Percentiles rank a stretch among this genome's conserved stretches.
These are phyloP conservation scores for Styphnolobium japonicum DNA, from an alignment of 306 rosid genomes.

Conservation along the genomic window DNA sequence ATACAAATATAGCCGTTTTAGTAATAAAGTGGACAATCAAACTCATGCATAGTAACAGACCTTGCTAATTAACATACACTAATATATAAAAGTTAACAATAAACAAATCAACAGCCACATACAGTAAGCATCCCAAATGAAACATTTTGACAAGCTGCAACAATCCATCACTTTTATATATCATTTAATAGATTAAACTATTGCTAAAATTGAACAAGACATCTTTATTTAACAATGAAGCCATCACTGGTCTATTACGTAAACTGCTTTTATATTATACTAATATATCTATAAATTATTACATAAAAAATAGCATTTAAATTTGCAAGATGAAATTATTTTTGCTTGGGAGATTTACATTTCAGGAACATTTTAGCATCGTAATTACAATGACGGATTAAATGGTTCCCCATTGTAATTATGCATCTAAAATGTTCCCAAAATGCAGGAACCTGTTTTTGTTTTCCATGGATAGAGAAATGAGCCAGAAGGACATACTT, in stretches of 20 bases:
- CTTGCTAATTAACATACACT: neutral
- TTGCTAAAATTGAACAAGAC: slow-evolving; percentile 9
- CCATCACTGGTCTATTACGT: neutral
- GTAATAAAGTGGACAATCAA: neutral
- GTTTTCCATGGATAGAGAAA: slow-evolving; percentile 2
- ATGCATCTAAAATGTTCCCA: slow-evolving; percentile 13
- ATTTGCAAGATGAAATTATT: neutral
- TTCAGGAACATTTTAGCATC: neutral
- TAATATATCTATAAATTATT: neutral
- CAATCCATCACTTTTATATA: neutral
- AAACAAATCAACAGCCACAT: neutral
- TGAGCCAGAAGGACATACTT: slow-evolving; percentile 45
- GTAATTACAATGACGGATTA: neutral
- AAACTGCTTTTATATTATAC: neutral
- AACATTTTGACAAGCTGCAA: neutral
- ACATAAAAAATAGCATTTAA: neutral
- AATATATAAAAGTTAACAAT: neutral
- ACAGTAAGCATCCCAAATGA: slow-evolving; percentile 5
- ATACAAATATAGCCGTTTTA: neutral
- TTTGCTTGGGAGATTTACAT: slow-evolving; percentile 3
- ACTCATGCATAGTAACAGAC: neutral
- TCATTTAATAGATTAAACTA: neutral
- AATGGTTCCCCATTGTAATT: neutral
- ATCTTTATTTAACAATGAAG: neutral
- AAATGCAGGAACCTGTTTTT: neutral